Evolutionary conservation across 202 grass and related monocot genomes (phyloP).

Genomic region (Musa balbisiana): DNA sequence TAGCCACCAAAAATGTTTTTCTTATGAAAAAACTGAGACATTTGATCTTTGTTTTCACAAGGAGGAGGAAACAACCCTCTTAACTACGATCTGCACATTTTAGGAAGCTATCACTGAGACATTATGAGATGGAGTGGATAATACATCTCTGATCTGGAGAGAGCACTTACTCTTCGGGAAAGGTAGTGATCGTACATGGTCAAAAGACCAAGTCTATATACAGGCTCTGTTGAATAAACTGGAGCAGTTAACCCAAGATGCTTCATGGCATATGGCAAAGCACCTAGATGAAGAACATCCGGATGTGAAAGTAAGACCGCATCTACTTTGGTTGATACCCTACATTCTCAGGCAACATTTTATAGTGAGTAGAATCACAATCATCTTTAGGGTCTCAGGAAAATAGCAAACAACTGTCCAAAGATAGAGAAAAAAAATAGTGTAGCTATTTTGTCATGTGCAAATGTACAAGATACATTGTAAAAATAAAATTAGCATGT

Average conservation of each 20-base stretch:
- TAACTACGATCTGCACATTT: neutral
- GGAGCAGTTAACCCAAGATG: slow-evolving; percentile 80
- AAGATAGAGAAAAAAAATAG: neutral
- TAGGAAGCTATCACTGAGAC: neutral
- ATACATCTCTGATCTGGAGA: neutral
- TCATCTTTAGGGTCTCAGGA: neutral
- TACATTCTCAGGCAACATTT: slow-evolving; percentile 20
- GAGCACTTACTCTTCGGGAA: slow-evolving; percentile 73
- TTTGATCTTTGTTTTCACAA: neutral
- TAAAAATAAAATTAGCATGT: neutral
- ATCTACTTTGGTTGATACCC: slow-evolving; percentile 71
- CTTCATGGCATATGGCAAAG: slow-evolving; percentile 91
- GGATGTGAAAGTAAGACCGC: slow-evolving; percentile 86
- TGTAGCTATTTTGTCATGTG: neutral
- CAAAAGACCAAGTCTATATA: slow-evolving; percentile 93
- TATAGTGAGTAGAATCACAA: neutral
- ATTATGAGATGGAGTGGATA: neutral
- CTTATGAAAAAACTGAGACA: neutral
- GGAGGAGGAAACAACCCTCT: neutral
- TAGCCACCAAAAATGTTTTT: too few relatives aligned
- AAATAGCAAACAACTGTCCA: neutral
- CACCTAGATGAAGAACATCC: slow-evolving; percentile 89
- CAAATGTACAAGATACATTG: neutral
- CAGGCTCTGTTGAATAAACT: slow-evolving; percentile 87
- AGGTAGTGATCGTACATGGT: slow-evolving; percentile 92